These are phyloP conservation scores for Botrytis elliptica DNA, from an alignment of 2,329 filamentous ascomycete species.

Conservation along the genomic window DNA sequence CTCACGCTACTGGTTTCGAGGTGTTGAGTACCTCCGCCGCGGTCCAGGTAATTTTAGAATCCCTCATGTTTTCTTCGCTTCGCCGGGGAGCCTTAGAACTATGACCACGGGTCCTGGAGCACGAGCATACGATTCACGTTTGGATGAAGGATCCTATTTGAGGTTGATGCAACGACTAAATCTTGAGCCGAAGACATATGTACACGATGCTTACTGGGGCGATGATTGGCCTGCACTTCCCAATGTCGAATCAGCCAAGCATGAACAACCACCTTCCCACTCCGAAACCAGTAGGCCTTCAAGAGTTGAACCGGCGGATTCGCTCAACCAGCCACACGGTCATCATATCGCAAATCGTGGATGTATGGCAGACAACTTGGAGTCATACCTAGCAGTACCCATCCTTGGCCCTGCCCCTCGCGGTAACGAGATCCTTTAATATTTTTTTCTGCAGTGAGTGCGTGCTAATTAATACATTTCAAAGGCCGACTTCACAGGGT, in stretches of 20 bases:
- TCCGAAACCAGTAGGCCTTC: no score
- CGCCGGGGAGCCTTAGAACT: neutral
- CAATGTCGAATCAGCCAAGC: neutral
- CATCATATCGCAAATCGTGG: neutral
- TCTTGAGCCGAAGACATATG: neutral
- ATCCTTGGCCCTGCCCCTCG: neutral
- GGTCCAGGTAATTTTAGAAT: neutral
- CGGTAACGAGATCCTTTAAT: neutral
- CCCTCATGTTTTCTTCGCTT: neutral
- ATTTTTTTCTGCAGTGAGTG: neutral
- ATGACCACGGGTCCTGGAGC: neutral
- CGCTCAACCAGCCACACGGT: neutral
- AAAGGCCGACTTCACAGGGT: neutral
- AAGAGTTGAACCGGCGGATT: no score
- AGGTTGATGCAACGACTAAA: slow-evolving; percentile 8
- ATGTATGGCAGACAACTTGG: no score
- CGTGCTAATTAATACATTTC: no score
- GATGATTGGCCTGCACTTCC: neutral
- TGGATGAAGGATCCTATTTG: neutral
- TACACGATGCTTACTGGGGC: neutral
- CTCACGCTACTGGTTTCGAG: neutral
- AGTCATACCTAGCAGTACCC: neutral
- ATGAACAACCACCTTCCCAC: neutral
- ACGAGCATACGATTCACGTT: neutral
- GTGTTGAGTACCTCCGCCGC: neutral